Percentiles rank a stretch among this genome's conserved stretches.
Conservation (phyloP, 345 rosid species). For the Aquilaria malaccensis region DNA sequence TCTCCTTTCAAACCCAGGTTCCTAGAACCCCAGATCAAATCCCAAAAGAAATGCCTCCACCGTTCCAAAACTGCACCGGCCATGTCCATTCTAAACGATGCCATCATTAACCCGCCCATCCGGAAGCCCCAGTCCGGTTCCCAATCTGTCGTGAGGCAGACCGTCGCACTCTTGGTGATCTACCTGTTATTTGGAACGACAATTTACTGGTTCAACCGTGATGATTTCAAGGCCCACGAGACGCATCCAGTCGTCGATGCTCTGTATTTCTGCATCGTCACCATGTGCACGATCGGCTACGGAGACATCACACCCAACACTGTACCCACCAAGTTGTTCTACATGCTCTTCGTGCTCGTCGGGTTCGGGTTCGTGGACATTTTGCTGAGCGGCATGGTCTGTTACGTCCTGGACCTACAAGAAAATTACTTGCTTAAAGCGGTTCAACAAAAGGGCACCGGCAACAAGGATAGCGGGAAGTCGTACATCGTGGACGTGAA, state of each 20-base stretch:
- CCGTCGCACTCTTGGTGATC: slow-evolving; percentile 19
- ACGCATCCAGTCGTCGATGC: slow-evolving; percentile 51
- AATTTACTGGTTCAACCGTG: slow-evolving; percentile 27
- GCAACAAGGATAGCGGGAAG: background rate
- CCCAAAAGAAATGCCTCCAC: background rate
- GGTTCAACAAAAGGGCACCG: slow-evolving; percentile 4
- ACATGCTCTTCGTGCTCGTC: slow-evolving; percentile 29
- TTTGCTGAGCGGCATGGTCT: slow-evolving; percentile 36
- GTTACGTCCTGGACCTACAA: slow-evolving; percentile 41
- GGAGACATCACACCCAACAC: slow-evolving; percentile 51
- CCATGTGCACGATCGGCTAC: slow-evolving; percentile 57
- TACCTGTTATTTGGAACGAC: slow-evolving; percentile 31
- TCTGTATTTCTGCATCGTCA: slow-evolving; percentile 54
- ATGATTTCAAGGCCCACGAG: slow-evolving; percentile 27
- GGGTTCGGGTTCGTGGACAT: slow-evolving; percentile 46
- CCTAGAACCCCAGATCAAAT: too few species aligned
- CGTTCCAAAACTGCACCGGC: background rate
- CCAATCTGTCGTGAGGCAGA: slow-evolving; percentile 24
- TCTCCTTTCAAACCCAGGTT: too few species aligned
- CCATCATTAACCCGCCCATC: slow-evolving; percentile 1
- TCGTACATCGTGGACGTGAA: slow-evolving; percentile 31
- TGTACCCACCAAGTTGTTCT: slow-evolving; percentile 30
- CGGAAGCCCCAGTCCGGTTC: slow-evolving; percentile 25
- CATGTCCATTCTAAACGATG: background rate
- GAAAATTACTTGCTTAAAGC: slow-evolving; percentile 32